Evolutionary conservation across 176 grass and related monocot genomes (phyloP).

Genomic region (Tillandsia fasciculata): DNA sequence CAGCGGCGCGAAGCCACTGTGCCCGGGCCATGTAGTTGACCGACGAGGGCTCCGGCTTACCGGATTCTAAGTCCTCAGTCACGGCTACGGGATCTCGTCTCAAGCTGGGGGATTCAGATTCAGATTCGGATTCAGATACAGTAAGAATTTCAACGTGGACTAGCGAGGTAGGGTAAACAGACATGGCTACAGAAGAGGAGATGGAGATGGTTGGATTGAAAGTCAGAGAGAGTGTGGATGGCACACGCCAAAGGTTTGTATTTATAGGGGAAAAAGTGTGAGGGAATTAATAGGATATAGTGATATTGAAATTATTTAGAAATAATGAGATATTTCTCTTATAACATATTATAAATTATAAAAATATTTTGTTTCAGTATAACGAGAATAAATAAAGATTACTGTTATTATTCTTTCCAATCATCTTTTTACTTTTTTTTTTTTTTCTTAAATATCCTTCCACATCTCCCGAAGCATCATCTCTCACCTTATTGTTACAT

Average conservation of each 20-base stretch:
- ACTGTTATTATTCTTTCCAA: too few species aligned
- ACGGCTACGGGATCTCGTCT: background rate
- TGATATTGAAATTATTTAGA: too few species aligned
- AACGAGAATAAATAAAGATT: too few species aligned
- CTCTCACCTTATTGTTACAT: too few species aligned
- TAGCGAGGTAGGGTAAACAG: constrained; percentile 26
- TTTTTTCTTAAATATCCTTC: too few species aligned
- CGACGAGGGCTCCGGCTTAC: background rate
- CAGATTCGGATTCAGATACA: background rate
- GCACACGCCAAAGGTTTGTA: constrained; percentile 39
- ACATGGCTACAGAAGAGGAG: constrained; percentile 14
- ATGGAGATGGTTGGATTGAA: background rate
- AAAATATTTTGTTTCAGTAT: too few species aligned
- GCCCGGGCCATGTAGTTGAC: constrained; percentile 72
- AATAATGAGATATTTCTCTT: too few species aligned
- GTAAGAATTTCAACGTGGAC: constrained; percentile 20
- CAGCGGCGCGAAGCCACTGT: constrained; percentile 89
- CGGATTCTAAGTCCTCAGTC: background rate
- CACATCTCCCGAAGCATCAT: too few species aligned
- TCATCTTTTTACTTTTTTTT: too few species aligned
- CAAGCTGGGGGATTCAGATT: too few species aligned
- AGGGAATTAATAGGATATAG: background rate
- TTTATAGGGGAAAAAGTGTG: constrained; percentile 29
- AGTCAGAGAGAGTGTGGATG: constrained; percentile 25
- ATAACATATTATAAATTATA: too few species aligned